Evolutionary conservation across 2,329 filamentous ascomycete species (phyloP), one percentile per base, ranked within the genome.

Genomic region (Taxawa tesnikishii): DNA sequence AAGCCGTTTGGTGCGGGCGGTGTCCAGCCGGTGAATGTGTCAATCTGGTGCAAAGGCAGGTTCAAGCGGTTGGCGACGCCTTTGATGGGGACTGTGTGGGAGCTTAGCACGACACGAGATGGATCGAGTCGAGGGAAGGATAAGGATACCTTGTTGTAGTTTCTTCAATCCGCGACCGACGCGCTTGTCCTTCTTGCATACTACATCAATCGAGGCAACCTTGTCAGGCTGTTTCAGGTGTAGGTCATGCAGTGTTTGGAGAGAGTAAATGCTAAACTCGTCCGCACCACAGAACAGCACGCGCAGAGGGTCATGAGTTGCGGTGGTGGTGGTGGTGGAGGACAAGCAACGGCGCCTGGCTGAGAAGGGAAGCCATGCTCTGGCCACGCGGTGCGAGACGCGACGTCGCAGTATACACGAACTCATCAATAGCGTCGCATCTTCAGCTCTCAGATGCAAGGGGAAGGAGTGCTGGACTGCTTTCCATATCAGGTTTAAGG

Each of bases 231-330:
- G 67, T 49, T 83, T 79, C 21, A 26, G 6, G 26, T 16, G 27
- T 10, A 54, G 40, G 4, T 59, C 48, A 44, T 79, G 55, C 19
- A 98, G 60, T 5, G 81, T 80, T 37, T 62, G 61, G 30, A 98
- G 63, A 2, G 84, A 83, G 32, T 70, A 70, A 47, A 79, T 79
- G 60, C 88, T 94, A 57, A 96, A 94, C 3, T 76, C 68, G 55
- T 98, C 90, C 3, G 88, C 90, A 40, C 90, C 90, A 58, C 87
- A 96, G 59, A 94, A 98, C 4, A 98, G 69, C 33, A 98, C 84
- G 19, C 77, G 70, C 18, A 98, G 65, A 3, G 83, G 81, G 11
- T 66, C 50, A 38, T 43, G 39, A 12, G 27, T 25, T 7, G 24
- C 14, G 9, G 23, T 32, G 28, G n/a, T n/a, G n/a, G n/a, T n/a